phyloP scores from a whole-genome alignment of 352 stramenopile genomes.

The Pythium brachiatum region DNA sequence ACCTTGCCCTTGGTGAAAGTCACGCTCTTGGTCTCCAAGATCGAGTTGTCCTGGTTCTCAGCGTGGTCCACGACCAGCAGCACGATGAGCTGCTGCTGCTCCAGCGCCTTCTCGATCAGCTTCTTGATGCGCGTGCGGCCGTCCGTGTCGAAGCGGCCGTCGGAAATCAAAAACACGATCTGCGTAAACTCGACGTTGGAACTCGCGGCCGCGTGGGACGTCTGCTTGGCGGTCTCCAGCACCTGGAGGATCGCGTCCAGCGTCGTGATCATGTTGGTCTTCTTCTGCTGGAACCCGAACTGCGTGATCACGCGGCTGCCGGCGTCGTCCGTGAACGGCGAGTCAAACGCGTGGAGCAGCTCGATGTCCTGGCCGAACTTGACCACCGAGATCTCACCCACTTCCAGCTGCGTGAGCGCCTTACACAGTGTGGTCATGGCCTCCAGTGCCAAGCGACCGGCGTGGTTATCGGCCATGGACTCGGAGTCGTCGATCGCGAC shows the following conservation, averaged over 20 bases:
- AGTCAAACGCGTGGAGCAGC: conserved; percentile 95
- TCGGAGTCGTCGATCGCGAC: conserved; percentile 99
- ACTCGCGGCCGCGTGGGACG: conserved; percentile 39
- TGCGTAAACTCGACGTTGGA: conserved; percentile 88
- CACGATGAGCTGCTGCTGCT: conserved; percentile 98
- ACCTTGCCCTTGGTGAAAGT: conserved; percentile 96
- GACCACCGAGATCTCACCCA: conserved; percentile 92
- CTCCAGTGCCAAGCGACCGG: conserved; percentile 93
- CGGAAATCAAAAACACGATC: conserved; percentile 99
- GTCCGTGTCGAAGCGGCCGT: conserved; percentile 98
- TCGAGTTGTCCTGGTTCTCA: conserved; percentile 84
- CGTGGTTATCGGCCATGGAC: conserved; percentile 98
- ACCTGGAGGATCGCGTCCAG: conserved; percentile 92
- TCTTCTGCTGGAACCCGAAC: conserved; percentile 97
- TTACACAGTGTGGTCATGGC: conserved; percentile 97
- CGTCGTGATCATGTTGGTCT: conserved; percentile 96
- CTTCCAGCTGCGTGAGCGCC: conserved; percentile 97
- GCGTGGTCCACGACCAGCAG: conserved; percentile 97
- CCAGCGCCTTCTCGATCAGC: conserved; percentile 95
- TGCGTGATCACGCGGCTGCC: conserved; percentile 92
- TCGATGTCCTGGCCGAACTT: conserved; percentile 97
- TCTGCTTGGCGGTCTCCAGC: conserved; percentile 81
- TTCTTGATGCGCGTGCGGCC: conserved; percentile 93
- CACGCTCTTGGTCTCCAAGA: conserved; percentile 98
- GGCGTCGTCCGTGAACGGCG: conserved; percentile 96